Evolutionary conservation across 1,284 basidiomycete genomes (phyloP).

Genomic region (Bondarzewia mesenterica): DNA sequence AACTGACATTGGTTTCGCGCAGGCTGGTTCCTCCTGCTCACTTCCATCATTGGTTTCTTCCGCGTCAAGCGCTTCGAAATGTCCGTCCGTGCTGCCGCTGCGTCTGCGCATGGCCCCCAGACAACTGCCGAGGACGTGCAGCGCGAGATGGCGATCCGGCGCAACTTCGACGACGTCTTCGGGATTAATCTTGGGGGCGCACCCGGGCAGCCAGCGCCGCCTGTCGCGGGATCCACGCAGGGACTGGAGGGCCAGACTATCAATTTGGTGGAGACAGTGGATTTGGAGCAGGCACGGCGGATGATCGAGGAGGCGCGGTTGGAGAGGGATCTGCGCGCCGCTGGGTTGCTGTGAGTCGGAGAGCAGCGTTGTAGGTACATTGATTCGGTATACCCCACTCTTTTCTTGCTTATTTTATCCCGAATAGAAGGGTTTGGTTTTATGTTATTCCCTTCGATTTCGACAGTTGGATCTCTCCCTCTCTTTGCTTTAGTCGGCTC

Average conservation of each 20-base stretch:
- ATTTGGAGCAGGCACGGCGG: background rate
- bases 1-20: background rate
- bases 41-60: slow-evolving; percentile 75
- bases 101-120: slow-evolving; percentile 6
- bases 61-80: slow-evolving; percentile 77
- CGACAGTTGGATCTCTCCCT: no score
- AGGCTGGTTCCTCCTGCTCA: slow-evolving; percentile 87
- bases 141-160: slow-evolving; percentile 37
- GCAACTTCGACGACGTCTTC: slow-evolving; percentile 37
- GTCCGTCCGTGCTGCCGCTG: slow-evolving; percentile 32
- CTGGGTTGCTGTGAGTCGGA: slow-evolving; percentile 15
- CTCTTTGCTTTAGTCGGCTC: no score
- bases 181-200: slow-evolving; percentile 7
- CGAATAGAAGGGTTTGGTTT: no score
- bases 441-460: no score
- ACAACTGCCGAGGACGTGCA: slow-evolving; percentile 35
- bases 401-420: no score
- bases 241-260: background rate
- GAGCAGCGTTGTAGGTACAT: no score
- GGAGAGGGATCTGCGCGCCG: slow-evolving; percentile 13
- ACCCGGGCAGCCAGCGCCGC: background rate
- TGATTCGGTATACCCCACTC: no score
- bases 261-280: background rate
- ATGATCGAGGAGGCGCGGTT: slow-evolving; percentile 12
- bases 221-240: background rate